Percentiles rank a stretch among this genome's conserved stretches.
Evolutionary conservation across 1,284 basidiomycete species (phyloP).

Genomic region (Austroboletus niveus): DNA sequence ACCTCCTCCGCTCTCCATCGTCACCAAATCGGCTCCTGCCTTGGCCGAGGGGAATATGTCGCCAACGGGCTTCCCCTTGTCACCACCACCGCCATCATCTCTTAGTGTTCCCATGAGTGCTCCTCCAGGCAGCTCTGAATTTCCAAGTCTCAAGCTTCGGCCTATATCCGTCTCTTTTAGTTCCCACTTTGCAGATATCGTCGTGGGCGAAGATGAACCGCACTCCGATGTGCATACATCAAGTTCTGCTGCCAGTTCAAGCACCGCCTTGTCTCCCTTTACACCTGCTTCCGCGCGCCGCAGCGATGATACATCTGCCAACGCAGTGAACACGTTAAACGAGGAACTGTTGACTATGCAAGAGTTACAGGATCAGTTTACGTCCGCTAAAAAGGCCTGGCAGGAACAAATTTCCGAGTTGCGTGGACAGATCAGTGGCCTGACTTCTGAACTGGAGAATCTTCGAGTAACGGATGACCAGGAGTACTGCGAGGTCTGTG

Average conservation of each 20-base stretch:
- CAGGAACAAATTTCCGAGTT: slow-evolving; percentile 72
- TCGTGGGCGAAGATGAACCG: slow-evolving; percentile 41
- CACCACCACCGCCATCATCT: slow-evolving; percentile 4
- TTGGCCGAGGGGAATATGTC: slow-evolving; percentile 15
- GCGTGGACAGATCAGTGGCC: slow-evolving; percentile 67
- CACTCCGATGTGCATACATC: slow-evolving; percentile 49
- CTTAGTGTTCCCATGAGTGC: slow-evolving; percentile 51
- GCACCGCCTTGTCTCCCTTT: slow-evolving; percentile 47
- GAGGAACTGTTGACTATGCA: slow-evolving; percentile 50
- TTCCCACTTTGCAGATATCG: slow-evolving; percentile 63
- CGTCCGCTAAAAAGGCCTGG: slow-evolving; percentile 58
- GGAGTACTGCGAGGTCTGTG: slow-evolving; percentile 59
- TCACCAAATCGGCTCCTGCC: slow-evolving; percentile 30
- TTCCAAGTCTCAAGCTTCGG: slow-evolving; percentile 65
- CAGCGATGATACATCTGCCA: slow-evolving; percentile 33
- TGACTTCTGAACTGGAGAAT: slow-evolving; percentile 64
- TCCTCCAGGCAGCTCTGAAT: slow-evolving; percentile 59
- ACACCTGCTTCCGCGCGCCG: slow-evolving; percentile 44
- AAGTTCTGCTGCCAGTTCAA: slow-evolving; percentile 43
- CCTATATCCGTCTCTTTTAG: slow-evolving; percentile 77
- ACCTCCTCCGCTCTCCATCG: slow-evolving; percentile 45
- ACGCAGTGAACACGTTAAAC: slow-evolving; percentile 33
- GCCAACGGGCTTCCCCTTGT: slow-evolving; percentile 7
- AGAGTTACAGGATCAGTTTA: slow-evolving; percentile 61
- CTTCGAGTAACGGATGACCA: slow-evolving; percentile 42